These are phyloP conservation scores for Phytopythium kandeliae DNA, from an alignment of 352 stramenopile genomes.

Conservation along the genomic window DNA sequence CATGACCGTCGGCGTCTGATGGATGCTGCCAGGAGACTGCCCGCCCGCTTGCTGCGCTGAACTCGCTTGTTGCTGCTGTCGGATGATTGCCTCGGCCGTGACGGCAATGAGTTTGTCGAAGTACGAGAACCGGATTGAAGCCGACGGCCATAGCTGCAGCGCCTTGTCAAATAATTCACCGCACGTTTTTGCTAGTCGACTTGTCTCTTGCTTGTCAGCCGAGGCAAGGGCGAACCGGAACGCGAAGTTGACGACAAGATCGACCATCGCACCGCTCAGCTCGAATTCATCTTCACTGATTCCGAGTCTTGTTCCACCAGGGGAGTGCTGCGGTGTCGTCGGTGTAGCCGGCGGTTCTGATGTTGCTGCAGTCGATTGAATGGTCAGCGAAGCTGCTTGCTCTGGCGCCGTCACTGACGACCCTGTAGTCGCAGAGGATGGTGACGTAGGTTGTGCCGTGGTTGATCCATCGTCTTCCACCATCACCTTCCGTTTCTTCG, in stretches of 20 bases:
- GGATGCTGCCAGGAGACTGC: slow-evolving; percentile 3
- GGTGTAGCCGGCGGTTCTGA: not conserved
- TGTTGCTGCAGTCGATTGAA: slow-evolving; percentile 3
- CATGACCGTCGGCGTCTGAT: slow-evolving; percentile 42
- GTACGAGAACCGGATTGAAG: slow-evolving; percentile 85
- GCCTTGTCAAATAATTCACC: slow-evolving; percentile 86
- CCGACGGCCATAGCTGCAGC: slow-evolving; percentile 79
- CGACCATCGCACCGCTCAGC: slow-evolving; percentile 80
- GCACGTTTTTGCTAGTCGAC: slow-evolving; percentile 83
- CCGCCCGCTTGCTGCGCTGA: slow-evolving; percentile 8
- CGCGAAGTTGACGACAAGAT: slow-evolving; percentile 91
- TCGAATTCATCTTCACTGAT: slow-evolving; percentile 85
- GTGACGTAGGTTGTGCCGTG: not conserved
- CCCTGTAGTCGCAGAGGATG: not conserved
- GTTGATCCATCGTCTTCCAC: not conserved
- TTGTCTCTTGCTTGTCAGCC: slow-evolving; percentile 88
- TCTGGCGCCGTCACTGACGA: slow-evolving; percentile 3
- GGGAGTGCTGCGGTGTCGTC: slow-evolving; percentile 1
- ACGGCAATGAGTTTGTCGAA: slow-evolving; percentile 90
- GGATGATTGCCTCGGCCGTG: slow-evolving; percentile 78
- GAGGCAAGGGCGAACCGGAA: slow-evolving; percentile 85
- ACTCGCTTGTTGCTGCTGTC: slow-evolving; percentile 55
- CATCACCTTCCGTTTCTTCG: slow-evolving; percentile 47
- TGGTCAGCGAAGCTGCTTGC: slow-evolving; percentile 7
- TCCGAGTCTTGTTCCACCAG: slow-evolving; percentile 5